These are phyloP conservation scores for Canna indica DNA, from an alignment of 176 grass and related monocot genomes.

Conservation along the genomic window DNA sequence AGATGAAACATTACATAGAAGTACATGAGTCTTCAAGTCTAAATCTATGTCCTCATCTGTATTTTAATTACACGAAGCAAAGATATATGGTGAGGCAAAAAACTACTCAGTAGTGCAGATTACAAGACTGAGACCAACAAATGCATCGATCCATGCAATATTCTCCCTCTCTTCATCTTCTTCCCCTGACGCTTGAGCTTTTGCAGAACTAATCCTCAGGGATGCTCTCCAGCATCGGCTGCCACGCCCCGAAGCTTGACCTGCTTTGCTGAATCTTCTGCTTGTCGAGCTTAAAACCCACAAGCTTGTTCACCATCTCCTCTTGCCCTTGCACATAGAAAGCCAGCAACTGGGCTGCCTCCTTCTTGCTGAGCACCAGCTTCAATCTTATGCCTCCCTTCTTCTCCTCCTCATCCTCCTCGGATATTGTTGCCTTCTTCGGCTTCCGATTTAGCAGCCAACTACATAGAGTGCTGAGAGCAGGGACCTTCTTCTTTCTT, in stretches of 20 bases:
- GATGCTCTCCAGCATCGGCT: neutral
- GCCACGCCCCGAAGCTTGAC: neutral
- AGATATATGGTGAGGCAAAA: too few species aligned
- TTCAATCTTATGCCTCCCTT: neutral
- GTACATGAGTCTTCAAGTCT: too few species aligned
- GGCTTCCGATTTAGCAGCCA: neutral
- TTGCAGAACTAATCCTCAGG: neutral
- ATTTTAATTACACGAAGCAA: too few species aligned
- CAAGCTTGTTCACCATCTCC: neutral
- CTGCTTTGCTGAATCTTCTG: neutral
- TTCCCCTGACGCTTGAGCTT: too few species aligned
- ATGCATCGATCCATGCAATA: too few species aligned
- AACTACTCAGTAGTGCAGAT: too few species aligned
- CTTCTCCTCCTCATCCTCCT: neutral
- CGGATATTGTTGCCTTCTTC: neutral
- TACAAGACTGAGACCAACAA: too few species aligned
- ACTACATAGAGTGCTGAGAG: neutral
- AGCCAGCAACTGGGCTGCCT: constrained; percentile 6
- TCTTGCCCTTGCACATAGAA: neutral
- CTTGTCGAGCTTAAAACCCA: neutral
- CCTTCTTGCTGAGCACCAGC: neutral
- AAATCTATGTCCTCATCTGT: too few species aligned
- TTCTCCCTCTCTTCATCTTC: neutral
- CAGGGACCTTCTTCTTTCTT: neutral
- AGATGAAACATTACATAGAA: too few species aligned